phyloP scores from a whole-genome alignment of 257 asterid species.

The Solanum sitiens region DNA sequence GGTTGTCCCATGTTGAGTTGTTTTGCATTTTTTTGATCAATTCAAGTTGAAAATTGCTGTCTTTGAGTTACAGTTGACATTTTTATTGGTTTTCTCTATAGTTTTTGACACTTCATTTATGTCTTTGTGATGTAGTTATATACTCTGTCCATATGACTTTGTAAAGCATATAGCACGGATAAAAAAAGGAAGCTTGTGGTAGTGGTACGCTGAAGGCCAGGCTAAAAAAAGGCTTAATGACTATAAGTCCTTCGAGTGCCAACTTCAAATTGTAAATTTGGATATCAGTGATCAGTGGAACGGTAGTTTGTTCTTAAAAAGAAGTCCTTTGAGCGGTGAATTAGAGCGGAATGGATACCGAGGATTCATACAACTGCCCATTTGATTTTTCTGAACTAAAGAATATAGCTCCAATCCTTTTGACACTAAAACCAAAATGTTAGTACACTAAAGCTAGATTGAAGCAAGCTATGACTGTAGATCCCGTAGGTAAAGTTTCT shows the following conservation, averaged over 20 bases:
- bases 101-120: not conserved
- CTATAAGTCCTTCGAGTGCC: not conserved
- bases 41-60: not conserved
- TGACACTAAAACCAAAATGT: not conserved
- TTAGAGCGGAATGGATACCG: not conserved
- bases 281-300: not conserved
- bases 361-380: not conserved
- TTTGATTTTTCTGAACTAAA: not conserved
- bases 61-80: not conserved
- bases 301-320: not conserved
- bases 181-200: not conserved
- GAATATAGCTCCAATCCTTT: not conserved
- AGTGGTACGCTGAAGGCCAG: not conserved
- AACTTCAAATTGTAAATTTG: not conserved
- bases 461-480: conserved; percentile 94
- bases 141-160: not conserved
- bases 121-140: not conserved
- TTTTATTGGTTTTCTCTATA: not conserved
- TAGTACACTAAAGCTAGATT: conserved; percentile 31
- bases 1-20: not conserved
- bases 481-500: conserved; percentile 71
- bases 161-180: not conserved
- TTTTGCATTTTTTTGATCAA: not conserved
- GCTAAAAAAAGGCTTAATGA: not conserved
- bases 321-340: not conserved